A percentile compares a stretch with the other conserved stretches of the same genome.
phyloP scores from a whole-genome alignment of 2,329 filamentous ascomycete species.

The Sporothrix pseudoabietina region DNA sequence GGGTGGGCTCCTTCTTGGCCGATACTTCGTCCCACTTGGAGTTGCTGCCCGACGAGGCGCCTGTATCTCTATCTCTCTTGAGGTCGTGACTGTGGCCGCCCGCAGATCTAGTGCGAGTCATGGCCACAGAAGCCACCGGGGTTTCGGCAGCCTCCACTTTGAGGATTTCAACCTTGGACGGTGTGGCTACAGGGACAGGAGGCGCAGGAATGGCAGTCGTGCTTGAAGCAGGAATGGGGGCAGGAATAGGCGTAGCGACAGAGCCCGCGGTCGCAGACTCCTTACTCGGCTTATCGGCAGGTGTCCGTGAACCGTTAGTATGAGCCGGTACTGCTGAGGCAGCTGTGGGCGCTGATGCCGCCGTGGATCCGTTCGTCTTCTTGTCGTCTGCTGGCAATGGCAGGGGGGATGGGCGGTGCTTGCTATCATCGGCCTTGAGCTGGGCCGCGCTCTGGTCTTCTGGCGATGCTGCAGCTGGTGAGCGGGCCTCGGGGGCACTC shows the following conservation, averaged over 20 bases:
- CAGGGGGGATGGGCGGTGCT: slow-evolving; percentile 58
- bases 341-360: slow-evolving; percentile 36
- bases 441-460: slow-evolving; percentile 73
- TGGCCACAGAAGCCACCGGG: slow-evolving; percentile 18
- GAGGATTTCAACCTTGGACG: slow-evolving; percentile 42
- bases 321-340: slow-evolving; percentile 41
- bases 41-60: neutral
- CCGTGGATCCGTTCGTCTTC: neutral
- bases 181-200: neutral
- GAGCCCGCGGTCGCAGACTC: slow-evolving; percentile 38
- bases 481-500: neutral
- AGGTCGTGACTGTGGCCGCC: slow-evolving; percentile 37
- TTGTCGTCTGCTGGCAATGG: slow-evolving; percentile 2
- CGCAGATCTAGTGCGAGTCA: slow-evolving; percentile 31
- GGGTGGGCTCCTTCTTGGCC: slow-evolving; percentile 46
- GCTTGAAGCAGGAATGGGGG: neutral
- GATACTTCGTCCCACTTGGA: slow-evolving; percentile 50
- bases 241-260: slow-evolving; percentile 13
- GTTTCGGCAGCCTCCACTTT: slow-evolving; percentile 38
- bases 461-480: slow-evolving; percentile 57
- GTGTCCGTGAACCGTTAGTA: slow-evolving; percentile 40
- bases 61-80: slow-evolving; percentile 42
- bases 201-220: slow-evolving; percentile 1
- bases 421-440: slow-evolving; percentile 57
- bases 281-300: slow-evolving; percentile 55